Conservation (phyloP, 495 filamentous ascomycete genomes). For the Penicillium fimorum region DNA sequence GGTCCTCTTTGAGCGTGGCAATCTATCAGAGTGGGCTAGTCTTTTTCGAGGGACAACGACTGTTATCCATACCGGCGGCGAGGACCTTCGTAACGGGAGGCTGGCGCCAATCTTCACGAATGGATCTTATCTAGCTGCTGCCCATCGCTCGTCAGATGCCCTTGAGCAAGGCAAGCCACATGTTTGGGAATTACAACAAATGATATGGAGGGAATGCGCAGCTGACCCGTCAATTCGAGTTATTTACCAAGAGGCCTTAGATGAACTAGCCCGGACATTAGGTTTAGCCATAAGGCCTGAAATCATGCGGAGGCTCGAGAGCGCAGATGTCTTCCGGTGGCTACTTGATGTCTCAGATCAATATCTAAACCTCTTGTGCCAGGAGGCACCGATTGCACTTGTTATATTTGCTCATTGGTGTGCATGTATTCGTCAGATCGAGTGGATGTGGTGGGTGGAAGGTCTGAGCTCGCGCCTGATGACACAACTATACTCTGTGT, state of each 20-base stretch:
- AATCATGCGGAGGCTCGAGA: conserved; percentile 14
- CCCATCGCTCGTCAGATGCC: conserved; percentile 4
- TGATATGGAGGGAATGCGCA: conserved; percentile 8
- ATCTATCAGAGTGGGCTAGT: conserved; percentile 42
- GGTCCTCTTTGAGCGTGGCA: conserved; percentile 33
- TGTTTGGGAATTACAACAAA: conserved; percentile 15
- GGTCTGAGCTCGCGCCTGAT: conserved; percentile 27
- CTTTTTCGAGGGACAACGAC: conserved; percentile 38
- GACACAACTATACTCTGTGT: conserved; percentile 17
- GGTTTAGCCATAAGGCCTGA: conserved; percentile 13
- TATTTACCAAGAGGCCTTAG: conserved; percentile 14
- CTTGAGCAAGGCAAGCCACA: conserved; percentile 14
- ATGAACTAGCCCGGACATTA: conserved; percentile 13
- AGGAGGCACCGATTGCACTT: conserved; percentile 24
- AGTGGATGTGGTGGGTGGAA: conserved; percentile 38
- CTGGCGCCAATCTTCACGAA: conserved; percentile 17
- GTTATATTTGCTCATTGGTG: conserved; percentile 34
- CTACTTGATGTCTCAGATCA: conserved; percentile 23
- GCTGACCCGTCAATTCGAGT: neutral
- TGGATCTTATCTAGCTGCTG: conserved; percentile 3
- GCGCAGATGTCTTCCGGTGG: conserved; percentile 27
- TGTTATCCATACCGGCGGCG: conserved; percentile 27
- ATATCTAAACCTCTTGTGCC: conserved; percentile 22
- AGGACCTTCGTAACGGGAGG: conserved; percentile 8
- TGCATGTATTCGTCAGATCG: conserved; percentile 24